phyloP scores from a whole-genome alignment of 106 monocot genomes.

The Vanilla planifolia region DNA sequence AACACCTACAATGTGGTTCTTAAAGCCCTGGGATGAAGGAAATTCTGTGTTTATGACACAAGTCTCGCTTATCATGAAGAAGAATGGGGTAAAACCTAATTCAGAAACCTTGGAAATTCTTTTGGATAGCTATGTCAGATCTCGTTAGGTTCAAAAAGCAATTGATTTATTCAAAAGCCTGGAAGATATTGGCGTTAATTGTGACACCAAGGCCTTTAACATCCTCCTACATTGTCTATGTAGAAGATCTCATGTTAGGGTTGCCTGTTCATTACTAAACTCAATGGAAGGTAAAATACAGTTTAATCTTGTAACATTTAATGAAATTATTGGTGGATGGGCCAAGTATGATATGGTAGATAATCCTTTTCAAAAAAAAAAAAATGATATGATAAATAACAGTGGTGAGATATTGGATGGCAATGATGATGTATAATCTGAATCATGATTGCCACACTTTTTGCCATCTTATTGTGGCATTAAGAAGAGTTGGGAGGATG shows the following conservation, averaged over 20 bases:
- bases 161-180: slow-evolving; percentile 47
- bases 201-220: slow-evolving; percentile 33
- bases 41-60: slow-evolving; percentile 53
- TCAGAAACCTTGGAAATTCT: slow-evolving; percentile 43
- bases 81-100: slow-evolving; percentile 38
- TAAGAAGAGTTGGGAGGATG: slow-evolving; percentile 56
- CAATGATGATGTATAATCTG: slow-evolving; percentile 52
- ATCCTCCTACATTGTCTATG: slow-evolving; percentile 60
- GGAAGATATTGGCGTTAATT: slow-evolving; percentile 42
- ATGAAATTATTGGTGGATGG: slow-evolving; percentile 79
- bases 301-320: slow-evolving; percentile 38
- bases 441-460: slow-evolving; percentile 48
- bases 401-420: slow-evolving; percentile 35
- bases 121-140: slow-evolving; percentile 53
- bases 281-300: slow-evolving; percentile 39
- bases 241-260: slow-evolving; percentile 55
- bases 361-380: no score
- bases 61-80: slow-evolving; percentile 45
- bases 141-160: slow-evolving; percentile 50
- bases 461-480: slow-evolving; percentile 42
- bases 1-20: slow-evolving; percentile 56
- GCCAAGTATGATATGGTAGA: slow-evolving; percentile 65
- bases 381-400: no score
- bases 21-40: slow-evolving; percentile 73
- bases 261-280: slow-evolving; percentile 52